These are phyloP conservation scores for Zalaria obscura DNA, from an alignment of 2,329 filamentous ascomycete genomes.

Conservation along the genomic window DNA sequence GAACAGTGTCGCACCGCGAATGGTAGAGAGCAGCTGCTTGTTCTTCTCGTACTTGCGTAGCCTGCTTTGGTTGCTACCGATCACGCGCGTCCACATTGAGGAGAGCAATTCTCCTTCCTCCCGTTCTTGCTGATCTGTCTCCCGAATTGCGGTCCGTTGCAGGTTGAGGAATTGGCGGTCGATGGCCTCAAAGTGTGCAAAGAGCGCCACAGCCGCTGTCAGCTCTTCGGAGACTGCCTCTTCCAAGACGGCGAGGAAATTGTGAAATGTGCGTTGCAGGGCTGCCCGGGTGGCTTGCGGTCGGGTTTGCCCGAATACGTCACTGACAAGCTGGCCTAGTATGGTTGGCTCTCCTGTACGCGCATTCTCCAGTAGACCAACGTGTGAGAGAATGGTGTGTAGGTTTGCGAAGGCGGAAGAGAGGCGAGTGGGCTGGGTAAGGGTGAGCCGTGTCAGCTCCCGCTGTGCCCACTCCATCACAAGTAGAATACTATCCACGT, in stretches of 20 bases:
- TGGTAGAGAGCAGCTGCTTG: slow-evolving; percentile 59
- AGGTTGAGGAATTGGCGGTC: slow-evolving; percentile 84
- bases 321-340: slow-evolving; percentile 54
- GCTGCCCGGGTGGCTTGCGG: slow-evolving; percentile 69
- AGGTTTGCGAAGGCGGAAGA: slow-evolving; percentile 72
- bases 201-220: slow-evolving; percentile 63
- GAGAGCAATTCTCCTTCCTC: slow-evolving; percentile 69
- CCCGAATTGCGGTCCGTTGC: slow-evolving; percentile 70
- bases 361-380: slow-evolving; percentile 31
- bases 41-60: slow-evolving; percentile 91
- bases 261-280: slow-evolving; percentile 74
- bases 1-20: slow-evolving; percentile 68
- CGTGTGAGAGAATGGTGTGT: slow-evolving; percentile 57
- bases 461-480: slow-evolving; percentile 94
- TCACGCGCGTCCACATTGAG: slow-evolving; percentile 71
- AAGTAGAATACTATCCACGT: slow-evolving; percentile 82
- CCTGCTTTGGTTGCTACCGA: slow-evolving; percentile 59
- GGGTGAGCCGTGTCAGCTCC: slow-evolving; percentile 59
- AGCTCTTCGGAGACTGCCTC: slow-evolving; percentile 79
- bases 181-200: slow-evolving; percentile 81
- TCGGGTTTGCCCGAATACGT: slow-evolving; percentile 65
- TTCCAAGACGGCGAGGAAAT: slow-evolving; percentile 77
- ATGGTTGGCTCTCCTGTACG: slow-evolving; percentile 45
- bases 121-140: slow-evolving; percentile 67
- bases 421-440: slow-evolving; percentile 43